Evolutionary conservation across 257 asterid species (phyloP).

Genomic region (Pogostemon cablin): DNA sequence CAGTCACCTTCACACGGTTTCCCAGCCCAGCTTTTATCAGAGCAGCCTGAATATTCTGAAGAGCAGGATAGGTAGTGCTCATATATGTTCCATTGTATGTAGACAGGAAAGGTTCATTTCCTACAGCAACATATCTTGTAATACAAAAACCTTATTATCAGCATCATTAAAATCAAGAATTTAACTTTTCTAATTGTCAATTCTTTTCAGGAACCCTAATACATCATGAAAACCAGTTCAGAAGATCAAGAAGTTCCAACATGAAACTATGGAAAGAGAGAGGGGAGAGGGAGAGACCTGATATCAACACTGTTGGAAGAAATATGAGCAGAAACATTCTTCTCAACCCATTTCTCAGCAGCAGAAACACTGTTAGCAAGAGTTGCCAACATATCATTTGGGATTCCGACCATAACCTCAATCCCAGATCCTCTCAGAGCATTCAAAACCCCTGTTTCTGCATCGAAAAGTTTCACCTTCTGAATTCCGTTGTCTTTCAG

Average conservation of each 20-base stretch:
- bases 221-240: neutral
- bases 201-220: neutral
- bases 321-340: conserved; percentile 72
- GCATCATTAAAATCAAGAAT: conserved; percentile 10
- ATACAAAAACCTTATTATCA: neutral
- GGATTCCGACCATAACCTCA: conserved; percentile 95
- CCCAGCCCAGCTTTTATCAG: conserved; percentile 77
- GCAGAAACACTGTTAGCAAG: conserved; percentile 66
- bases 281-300: conserved; percentile 44
- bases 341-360: conserved; percentile 88
- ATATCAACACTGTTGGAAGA: conserved; percentile 77
- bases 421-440: conserved; percentile 86
- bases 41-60: conserved; percentile 75
- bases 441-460: conserved; percentile 55
- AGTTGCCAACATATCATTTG: conserved; percentile 72
- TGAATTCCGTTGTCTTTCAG: conserved; percentile 81
- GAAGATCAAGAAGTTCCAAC: neutral
- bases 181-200: neutral
- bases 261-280: neutral
- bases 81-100: conserved; percentile 62
- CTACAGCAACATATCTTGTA: conserved; percentile 81
- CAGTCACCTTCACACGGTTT: conserved; percentile 55
- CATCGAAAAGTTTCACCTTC: conserved; percentile 89
- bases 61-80: conserved; percentile 61
- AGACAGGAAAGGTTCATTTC: conserved; percentile 70